Evolutionary conservation across 768 basidiomycete species (phyloP), one percentile per base, ranked within the genome.

Genomic region (Boletellus emodensis): DNA sequence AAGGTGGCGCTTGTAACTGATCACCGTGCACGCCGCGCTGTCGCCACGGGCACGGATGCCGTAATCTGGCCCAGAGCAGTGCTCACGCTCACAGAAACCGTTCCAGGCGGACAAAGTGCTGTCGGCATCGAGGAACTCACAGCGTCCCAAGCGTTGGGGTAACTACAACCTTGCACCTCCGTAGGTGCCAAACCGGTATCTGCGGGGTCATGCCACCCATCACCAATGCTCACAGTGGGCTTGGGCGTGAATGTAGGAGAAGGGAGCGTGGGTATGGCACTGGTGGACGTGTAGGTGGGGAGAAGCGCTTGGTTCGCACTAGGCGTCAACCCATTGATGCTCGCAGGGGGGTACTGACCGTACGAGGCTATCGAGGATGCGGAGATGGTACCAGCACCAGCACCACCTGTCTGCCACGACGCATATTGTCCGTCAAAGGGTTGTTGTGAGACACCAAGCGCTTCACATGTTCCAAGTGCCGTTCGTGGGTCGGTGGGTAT

Each of bases 401-500:
- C 72, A 60, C 71, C 82, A 59, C 88, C 88, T 7, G 87, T 90
- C 60, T 87, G 85, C 70, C 84, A 85, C 8, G 82, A 61, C 32
- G 75, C 72, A 61, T 82, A 81, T 28, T 67, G 72, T 26, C 81
- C 80, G 61, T 76, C 62, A 55, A 85, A 87, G 6, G 62, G 66
- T 6, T 65, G 59, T 11, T 65, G 67, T 6, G 67, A 44, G 6
- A 71, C 70, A 18, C 81, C 84, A 13, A 86, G 66, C 3, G 75
- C 70, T 20, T 60, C 71, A 64, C 93, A 96, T 38, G 76, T 65
- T 61, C 93, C 90, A n/a, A 73, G 54, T 22, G 82, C 78, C 6
- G 57, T 66, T 39, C 89, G 74, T 15, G 90, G 90, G 73, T 93
- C 86, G 1, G 65, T 62, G 7, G 90, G 88, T 35, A 91, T 81